Base-by-base conservation (phyloP, 495 filamentous ascomycete genomes). In the Hyphodiscus hymeniophilus region DNA sequence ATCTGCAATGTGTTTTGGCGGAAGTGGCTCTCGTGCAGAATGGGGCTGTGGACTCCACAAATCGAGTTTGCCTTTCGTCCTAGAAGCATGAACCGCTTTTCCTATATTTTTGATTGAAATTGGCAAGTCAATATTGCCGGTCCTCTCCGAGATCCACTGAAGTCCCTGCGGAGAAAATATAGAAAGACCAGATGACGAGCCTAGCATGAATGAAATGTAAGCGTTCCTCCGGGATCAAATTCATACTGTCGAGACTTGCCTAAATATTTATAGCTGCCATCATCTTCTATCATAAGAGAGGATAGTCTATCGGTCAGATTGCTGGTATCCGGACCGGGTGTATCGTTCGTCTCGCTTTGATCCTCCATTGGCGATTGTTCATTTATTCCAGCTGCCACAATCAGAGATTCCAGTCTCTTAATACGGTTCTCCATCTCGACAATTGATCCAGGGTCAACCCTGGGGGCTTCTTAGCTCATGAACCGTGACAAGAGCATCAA, bases 231-330 rank as follows among this genome's bases (percentile, higher is more conserved):
- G 2, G 21, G 16, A 20, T 3, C 35, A 39, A 16, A 38, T n/a
- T n/a, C n/a, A n/a, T 38, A 48, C 18, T 7, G 3, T 21, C 2
- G 30, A 7, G 3, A 16, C 28, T 7, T 26, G 34, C 47, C 48
- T 3, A 31, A 23, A 23, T 36, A 51, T 4, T 30, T 24, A 20
- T 28, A 45, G 3, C 4, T 31, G 8, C 48, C 48, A 2, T 35
- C 40, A 7, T 51, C 48, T 30, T 39, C 31, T 3, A 51, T 51
- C 2, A 51, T 8, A 15, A 51, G 21, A 2, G 33, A 45, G 7
- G 48, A 51, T 11, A 51, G 48, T 21, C 31, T 36, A 36, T 36
- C 34, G 13, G 34, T 49, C 68, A 63, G 11, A 73, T 36, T 36
- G 17, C 4, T n/a, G 15, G 34, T n/a, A 36, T 36, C 34, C 15